phyloP scores from a whole-genome alignment of 1,284 basidiomycete genomes.

The Cryptococcus sp. region DNA sequence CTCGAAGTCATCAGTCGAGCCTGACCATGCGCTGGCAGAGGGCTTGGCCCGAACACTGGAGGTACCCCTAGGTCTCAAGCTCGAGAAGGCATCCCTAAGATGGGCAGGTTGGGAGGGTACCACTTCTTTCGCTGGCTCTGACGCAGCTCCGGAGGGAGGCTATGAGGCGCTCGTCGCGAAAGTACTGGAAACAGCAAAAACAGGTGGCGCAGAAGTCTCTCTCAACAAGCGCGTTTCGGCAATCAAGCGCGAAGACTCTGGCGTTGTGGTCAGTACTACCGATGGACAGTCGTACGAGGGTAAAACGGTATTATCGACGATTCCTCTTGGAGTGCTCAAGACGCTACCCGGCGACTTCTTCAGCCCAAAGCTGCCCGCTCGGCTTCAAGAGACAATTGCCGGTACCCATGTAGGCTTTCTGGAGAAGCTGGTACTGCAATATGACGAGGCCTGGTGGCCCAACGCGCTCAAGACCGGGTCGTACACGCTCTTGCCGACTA shows the following conservation, averaged over 20 bases:
- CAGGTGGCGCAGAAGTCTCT: conserved; percentile 48
- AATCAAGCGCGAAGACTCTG: conserved; percentile 21
- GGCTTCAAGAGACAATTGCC: conserved; percentile 38
- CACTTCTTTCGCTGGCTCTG: conserved; percentile 55
- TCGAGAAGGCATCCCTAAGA: conserved; percentile 51
- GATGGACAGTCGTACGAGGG: conserved; percentile 44
- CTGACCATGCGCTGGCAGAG: conserved; percentile 33
- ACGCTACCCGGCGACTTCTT: conserved; percentile 37
- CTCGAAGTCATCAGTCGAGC: conserved; percentile 3
- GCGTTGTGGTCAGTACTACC: conserved; percentile 35
- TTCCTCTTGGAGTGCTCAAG: conserved; percentile 56
- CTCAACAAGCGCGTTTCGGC: conserved; percentile 38
- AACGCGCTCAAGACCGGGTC: conserved; percentile 43
- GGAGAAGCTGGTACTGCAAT: conserved; percentile 56
- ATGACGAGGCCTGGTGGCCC: conserved; percentile 57
- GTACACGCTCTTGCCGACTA: conserved; percentile 53
- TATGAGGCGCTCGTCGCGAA: conserved; percentile 55
- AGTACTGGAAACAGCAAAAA: conserved; percentile 47
- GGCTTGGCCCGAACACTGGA: conserved; percentile 56
- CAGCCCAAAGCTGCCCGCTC: conserved; percentile 42
- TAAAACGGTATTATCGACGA: conserved; percentile 50
- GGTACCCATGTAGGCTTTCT: conserved; percentile 55
- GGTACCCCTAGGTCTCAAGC: conserved; percentile 55
- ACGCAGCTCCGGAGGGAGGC: conserved; percentile 57
- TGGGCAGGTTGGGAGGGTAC: conserved; percentile 54